These are phyloP conservation scores for Sisymbrium altissimum DNA, from an alignment of 345 rosid genomes.

Conservation along the genomic window DNA sequence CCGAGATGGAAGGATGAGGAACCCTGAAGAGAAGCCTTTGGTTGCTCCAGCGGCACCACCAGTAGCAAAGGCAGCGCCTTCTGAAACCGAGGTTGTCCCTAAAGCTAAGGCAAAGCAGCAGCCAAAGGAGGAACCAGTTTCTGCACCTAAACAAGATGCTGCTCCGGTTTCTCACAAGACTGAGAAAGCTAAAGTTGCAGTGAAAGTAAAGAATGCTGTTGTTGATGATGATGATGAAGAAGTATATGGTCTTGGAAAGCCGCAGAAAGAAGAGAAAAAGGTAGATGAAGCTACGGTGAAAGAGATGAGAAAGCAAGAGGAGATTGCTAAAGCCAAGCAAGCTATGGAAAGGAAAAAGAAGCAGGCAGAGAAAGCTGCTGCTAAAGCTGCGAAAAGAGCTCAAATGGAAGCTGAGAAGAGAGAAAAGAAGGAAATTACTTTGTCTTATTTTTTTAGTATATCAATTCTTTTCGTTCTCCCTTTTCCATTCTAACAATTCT, in stretches of 20 bases:
- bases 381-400: conserved; percentile 83
- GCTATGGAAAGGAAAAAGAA: conserved; percentile 97
- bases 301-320: conserved; percentile 90
- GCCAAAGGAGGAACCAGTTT: conserved; percentile 57
- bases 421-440: conserved; percentile 52
- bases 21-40: conserved; percentile 80
- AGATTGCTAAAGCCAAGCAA: conserved; percentile 78
- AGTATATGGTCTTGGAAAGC: conserved; percentile 37
- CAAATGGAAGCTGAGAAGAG: conserved; percentile 95
- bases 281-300: conserved; percentile 66
- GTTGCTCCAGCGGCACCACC: conserved; percentile 37
- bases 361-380: conserved; percentile 85
- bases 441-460: background rate
- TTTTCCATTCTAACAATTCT: conserved; percentile 8
- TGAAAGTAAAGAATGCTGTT: conserved; percentile 35
- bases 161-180: conserved; percentile 20
- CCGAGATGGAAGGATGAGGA: conserved; percentile 81
- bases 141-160: conserved; percentile 45
- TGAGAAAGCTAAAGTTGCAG: conserved; percentile 36
- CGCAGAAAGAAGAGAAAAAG: conserved; percentile 39
- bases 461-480: background rate
- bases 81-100: conserved; percentile 32
- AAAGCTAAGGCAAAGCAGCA: conserved; percentile 53
- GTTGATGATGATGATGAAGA: conserved; percentile 42
- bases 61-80: conserved; percentile 31